These are phyloP conservation scores for Ambrosia trifida DNA, from an alignment of 129 eudicot genomes.

Conservation along the genomic window DNA sequence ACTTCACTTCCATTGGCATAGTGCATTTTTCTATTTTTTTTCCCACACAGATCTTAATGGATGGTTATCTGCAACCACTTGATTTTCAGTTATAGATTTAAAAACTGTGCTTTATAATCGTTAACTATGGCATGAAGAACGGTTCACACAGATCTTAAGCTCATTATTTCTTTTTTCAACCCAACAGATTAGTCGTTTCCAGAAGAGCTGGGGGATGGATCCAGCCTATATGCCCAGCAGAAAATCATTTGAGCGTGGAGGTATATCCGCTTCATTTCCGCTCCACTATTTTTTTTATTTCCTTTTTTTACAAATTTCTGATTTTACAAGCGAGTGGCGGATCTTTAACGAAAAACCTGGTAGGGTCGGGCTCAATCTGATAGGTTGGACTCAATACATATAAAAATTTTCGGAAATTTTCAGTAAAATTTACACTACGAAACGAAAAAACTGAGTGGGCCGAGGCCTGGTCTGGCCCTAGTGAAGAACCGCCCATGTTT, in stretches of 20 bases:
- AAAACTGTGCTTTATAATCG: neutral
- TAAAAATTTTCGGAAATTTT: no score
- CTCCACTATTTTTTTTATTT: constrained; percentile 1
- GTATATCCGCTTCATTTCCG: constrained; percentile 34
- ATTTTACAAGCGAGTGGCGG: neutral
- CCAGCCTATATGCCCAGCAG: constrained; percentile 94
- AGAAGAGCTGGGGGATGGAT: constrained; percentile 98
- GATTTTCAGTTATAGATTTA: neutral
- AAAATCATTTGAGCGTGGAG: constrained; percentile 96
- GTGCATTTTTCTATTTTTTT: no score
- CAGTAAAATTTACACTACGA: no score
- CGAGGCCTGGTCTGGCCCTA: no score
- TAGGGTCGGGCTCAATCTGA: no score
- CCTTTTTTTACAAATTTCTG: neutral
- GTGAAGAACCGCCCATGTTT: no score
- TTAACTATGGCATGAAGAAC: constrained; percentile 9
- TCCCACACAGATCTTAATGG: no score
- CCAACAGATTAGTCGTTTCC: constrained; percentile 77
- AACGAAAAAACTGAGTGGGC: no score
- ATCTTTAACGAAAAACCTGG: no score
- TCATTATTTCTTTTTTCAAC: neutral
- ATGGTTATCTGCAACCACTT: no score
- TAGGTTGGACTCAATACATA: no score
- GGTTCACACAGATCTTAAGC: neutral
- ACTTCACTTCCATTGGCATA: no score